Conservation (phyloP, 2,329 filamentous ascomycete species). For the Penicillium decumbens region DNA sequence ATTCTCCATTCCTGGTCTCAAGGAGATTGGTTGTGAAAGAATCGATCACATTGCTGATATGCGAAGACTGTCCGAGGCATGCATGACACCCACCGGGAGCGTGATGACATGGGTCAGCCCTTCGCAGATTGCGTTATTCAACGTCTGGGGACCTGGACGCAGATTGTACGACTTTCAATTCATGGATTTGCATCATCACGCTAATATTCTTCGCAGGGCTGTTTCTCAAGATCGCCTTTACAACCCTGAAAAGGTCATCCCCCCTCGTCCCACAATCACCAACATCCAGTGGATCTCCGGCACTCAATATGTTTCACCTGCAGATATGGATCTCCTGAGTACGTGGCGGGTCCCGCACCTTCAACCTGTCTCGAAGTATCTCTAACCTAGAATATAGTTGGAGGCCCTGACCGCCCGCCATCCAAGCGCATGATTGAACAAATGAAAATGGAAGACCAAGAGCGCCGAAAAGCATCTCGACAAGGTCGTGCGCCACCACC, state of each 20-base stretch:
- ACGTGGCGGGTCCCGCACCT: constrained; percentile 19
- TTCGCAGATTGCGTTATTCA: constrained; percentile 76
- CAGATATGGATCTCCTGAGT: constrained; percentile 81
- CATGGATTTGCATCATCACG: background rate
- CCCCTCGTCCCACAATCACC: constrained; percentile 84
- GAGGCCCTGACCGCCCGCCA: constrained; percentile 79
- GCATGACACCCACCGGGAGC: constrained; percentile 73
- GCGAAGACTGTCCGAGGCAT: constrained; percentile 62
- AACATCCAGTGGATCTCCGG: constrained; percentile 96
- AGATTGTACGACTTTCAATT: constrained; percentile 50
- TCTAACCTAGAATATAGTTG: constrained; percentile 48
- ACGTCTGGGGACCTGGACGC: constrained; percentile 74
- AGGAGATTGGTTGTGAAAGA: constrained; percentile 68
- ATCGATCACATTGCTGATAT: constrained; percentile 67
- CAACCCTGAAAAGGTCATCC: constrained; percentile 69
- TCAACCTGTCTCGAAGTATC: background rate
- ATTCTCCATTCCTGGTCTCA: constrained; percentile 81
- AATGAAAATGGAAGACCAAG: constrained; percentile 66
- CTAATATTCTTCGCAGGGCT: constrained; percentile 34
- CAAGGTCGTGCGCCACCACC: constrained; percentile 35
- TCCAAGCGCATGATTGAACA: constrained; percentile 85
- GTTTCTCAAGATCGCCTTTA: constrained; percentile 65
- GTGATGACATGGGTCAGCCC: constrained; percentile 85
- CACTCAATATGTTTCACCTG: constrained; percentile 81
- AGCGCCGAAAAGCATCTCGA: constrained; percentile 39